A percentile compares a stretch with the other conserved stretches of the same genome.
These are phyloP conservation scores for Lasiodiplodia theobromae DNA, from an alignment of 2,329 filamentous ascomycete genomes.

Conservation along the genomic window DNA sequence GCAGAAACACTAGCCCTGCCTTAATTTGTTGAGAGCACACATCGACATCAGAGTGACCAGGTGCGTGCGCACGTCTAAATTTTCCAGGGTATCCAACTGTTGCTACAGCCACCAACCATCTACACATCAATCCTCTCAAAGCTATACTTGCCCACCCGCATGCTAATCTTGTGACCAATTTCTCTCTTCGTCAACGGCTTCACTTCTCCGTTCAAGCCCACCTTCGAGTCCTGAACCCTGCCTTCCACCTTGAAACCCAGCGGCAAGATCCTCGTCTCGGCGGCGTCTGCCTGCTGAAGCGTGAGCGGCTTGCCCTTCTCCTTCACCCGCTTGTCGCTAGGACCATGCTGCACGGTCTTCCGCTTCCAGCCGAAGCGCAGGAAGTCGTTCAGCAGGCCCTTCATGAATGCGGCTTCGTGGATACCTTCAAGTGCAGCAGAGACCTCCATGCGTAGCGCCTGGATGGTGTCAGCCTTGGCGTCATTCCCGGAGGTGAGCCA, in stretches of 20 bases:
- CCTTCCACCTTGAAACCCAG: slow-evolving; percentile 71
- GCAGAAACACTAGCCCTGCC: background rate
- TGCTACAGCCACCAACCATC: background rate
- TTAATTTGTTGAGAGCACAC: background rate
- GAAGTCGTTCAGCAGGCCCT: slow-evolving; percentile 70
- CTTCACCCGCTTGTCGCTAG: slow-evolving; percentile 35
- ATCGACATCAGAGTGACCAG: background rate
- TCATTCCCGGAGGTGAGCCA: slow-evolving; percentile 68
- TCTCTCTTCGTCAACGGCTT: slow-evolving; percentile 74
- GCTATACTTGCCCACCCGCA: slow-evolving; percentile 82
- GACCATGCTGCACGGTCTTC: slow-evolving; percentile 38
- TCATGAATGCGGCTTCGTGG: slow-evolving; percentile 71
- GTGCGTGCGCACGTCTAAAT: background rate
- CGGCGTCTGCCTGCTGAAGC: slow-evolving; percentile 42
- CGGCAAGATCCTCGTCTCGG: slow-evolving; percentile 64
- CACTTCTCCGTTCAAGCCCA: slow-evolving; percentile 73
- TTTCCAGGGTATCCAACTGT: slow-evolving; percentile 14
- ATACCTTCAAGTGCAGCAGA: slow-evolving; percentile 75
- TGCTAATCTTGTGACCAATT: slow-evolving; percentile 77
- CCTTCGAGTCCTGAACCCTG: slow-evolving; percentile 59
- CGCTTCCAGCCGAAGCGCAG: slow-evolving; percentile 62
- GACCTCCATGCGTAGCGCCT: slow-evolving; percentile 71
- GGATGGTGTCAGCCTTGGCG: slow-evolving; percentile 68
- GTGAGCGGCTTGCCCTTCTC: slow-evolving; percentile 54
- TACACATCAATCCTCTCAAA: slow-evolving; percentile 71